phyloP scores from a whole-genome alignment of 495 filamentous ascomycete genomes.

The Sordaria brevicollis region DNA sequence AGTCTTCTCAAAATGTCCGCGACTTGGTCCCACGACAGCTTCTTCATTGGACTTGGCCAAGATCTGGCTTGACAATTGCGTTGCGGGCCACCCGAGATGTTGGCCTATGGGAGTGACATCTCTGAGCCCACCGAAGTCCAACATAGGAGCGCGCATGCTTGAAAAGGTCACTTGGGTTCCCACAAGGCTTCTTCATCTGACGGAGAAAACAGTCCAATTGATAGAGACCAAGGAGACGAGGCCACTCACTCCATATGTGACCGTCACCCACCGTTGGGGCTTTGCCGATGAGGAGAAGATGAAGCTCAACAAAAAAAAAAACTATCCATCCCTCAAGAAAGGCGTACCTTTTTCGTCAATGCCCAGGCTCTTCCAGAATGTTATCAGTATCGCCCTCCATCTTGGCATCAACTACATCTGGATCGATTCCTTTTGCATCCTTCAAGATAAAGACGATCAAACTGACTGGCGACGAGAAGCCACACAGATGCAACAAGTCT shows the following conservation, averaged over 20 bases:
- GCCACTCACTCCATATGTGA: background rate
- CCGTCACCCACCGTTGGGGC: slow-evolving; percentile 1
- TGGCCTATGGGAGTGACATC: too few species aligned
- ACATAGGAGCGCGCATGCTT: too few species aligned
- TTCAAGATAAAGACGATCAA: background rate
- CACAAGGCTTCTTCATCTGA: background rate
- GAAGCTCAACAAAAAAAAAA: background rate
- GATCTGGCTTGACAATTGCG: background rate
- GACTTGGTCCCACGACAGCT: background rate
- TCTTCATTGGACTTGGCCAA: background rate
- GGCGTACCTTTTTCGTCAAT: background rate
- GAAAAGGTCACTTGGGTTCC: background rate
- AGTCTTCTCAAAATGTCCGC: background rate
- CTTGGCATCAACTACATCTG: slow-evolving; percentile 12
- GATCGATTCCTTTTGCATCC: slow-evolving; percentile 13
- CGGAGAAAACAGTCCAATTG: background rate
- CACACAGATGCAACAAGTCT: background rate
- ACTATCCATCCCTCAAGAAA: background rate
- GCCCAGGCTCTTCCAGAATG: background rate
- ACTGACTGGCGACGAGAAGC: background rate
- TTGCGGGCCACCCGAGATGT: background rate
- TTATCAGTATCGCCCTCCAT: background rate
- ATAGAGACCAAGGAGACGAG: background rate
- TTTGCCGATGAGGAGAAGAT: background rate
- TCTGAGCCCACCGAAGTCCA: too few species aligned